Base-by-base conservation (phyloP, 164 flowering plant genomes). In the Magnolia kwangsiensis region DNA sequence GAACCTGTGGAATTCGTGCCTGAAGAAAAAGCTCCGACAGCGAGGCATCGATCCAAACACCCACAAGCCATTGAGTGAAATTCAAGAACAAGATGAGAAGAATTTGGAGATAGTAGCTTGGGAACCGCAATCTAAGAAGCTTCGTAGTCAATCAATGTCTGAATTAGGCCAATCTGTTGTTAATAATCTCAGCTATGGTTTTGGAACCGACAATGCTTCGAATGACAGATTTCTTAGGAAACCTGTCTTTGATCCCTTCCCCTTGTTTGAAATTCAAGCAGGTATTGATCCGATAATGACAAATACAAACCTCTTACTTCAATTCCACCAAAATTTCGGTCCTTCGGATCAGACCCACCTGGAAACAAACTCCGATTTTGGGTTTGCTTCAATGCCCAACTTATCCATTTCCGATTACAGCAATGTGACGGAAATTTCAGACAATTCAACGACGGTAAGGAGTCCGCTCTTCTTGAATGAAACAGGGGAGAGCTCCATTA, bases 1-100 rank as follows among this genome's bases (percentile, higher is more conserved):
- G 80, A 94, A 94, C 80, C 88, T 89, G 49, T 94, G 98, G 98
- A 92, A 94, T 75, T 91, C 98, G 5, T 79, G 86, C 69, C 75
- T 95, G 82, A 92, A 90, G 90, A 92, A 93, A 87, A 95, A 91
- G 83, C 88, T 95, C 24, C 80, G 81, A 78, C 91, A 87, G 77
- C 90, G 84, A 81, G 98, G 97, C 2, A 87, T 95, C 69, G 97
- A 95, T 80, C 98, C 98, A 0, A 84, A 80, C 4, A 91, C 97
- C 18, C 98, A 95, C 86, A 85, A 89, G 83, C 91, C 91, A 1
- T 21, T 92, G 51, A 78, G 7, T 68, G 79, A 85, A 74, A 71
- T 23, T 4, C 83, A 85, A 79, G 75, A 24, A 7, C 78, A 29
- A 68, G 74, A 80, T 50, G 85, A 83, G 50, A 76, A 80, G 63